Base-by-base conservation (phyloP, 306 rosid species). In the Vachellia collinsii region DNA sequence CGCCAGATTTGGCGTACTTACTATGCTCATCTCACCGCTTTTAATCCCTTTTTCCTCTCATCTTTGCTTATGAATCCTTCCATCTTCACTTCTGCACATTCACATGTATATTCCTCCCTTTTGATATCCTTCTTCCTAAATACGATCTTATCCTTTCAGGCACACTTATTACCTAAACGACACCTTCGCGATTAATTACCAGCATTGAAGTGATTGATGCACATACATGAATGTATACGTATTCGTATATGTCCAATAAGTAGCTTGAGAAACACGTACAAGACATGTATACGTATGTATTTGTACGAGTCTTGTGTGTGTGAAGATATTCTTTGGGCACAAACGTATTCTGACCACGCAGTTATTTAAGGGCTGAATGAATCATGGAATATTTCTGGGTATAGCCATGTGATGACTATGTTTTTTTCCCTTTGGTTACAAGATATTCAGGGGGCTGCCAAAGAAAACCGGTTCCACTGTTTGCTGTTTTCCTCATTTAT, bases 1-100 rank as follows among this genome's bases (percentile, higher is more conserved):
- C 85, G 84, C 88, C 87, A 77, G 66, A 83, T 69, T 81, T 79
- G 62, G 48, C 69, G 72, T 64, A 70, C 68, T 83, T 80, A 23
- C 73, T 14, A 20, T 76, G 66, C 72, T 79, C 76, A 19, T 22
- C 73, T 77, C 79, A 41, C 51, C 73, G 62, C 76, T 51, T 41
- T 37, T 25, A 48, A 38, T 29, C 62, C 53, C 38, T 58, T 12
- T 19, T 54, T 75, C 50, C 56, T 51, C 80, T 34, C 34, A 29
- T 2, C 43, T 77, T 83, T 42, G 85, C 87, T 83, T 83, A 46
- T 62, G 72, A 80, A 73, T 11, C 53, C 51, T 19, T 77, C 87
- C 36, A 58, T 86, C 85, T 66, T 83, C 85, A 58, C 36, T 74
- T 39, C 76, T 74, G 34, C 83, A 47, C 39, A 67, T 65, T 36